These are phyloP conservation scores for Nakaseomyces uthaithaninus DNA, from an alignment of 1,139 yeast genomes.

Conservation along the genomic window DNA sequence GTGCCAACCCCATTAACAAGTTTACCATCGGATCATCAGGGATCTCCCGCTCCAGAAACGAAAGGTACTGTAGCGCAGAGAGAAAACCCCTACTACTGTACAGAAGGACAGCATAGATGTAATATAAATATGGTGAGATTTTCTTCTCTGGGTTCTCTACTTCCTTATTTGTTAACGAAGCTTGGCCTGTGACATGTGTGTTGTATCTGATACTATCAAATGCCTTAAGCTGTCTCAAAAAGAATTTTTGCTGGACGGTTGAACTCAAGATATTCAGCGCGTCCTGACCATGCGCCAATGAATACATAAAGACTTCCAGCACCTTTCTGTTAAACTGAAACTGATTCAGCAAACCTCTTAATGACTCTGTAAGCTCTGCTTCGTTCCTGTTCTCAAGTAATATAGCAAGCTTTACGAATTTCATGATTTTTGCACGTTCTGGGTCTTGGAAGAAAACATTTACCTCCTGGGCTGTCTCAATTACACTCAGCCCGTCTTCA, in stretches of 20 bases:
- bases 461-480: slow-evolving; percentile 67
- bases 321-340: slow-evolving; percentile 71
- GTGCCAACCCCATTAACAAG: slow-evolving; percentile 66
- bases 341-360: slow-evolving; percentile 55
- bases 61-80: slow-evolving; percentile 63
- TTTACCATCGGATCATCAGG: slow-evolving; percentile 74
- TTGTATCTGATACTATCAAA: slow-evolving; percentile 59
- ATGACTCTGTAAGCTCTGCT: slow-evolving; percentile 43
- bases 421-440: slow-evolving; percentile 47
- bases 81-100: slow-evolving; percentile 78
- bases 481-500: slow-evolving; percentile 60
- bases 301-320: slow-evolving; percentile 56
- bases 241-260: slow-evolving; percentile 80
- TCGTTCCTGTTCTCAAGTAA: slow-evolving; percentile 51
- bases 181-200: slow-evolving; percentile 64
- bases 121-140: slow-evolving; percentile 64
- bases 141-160: slow-evolving; percentile 36
- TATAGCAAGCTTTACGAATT: slow-evolving; percentile 57
- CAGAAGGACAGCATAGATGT: slow-evolving; percentile 70
- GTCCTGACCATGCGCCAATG: slow-evolving; percentile 40
- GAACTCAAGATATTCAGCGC: slow-evolving; percentile 61
- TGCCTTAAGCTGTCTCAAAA: slow-evolving; percentile 82
- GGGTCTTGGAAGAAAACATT: slow-evolving; percentile 67
- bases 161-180: slow-evolving; percentile 49
- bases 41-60: slow-evolving; percentile 52